Conservation (phyloP, 2,329 filamentous ascomycete genomes). For the Xylariaceae sp. region DNA sequence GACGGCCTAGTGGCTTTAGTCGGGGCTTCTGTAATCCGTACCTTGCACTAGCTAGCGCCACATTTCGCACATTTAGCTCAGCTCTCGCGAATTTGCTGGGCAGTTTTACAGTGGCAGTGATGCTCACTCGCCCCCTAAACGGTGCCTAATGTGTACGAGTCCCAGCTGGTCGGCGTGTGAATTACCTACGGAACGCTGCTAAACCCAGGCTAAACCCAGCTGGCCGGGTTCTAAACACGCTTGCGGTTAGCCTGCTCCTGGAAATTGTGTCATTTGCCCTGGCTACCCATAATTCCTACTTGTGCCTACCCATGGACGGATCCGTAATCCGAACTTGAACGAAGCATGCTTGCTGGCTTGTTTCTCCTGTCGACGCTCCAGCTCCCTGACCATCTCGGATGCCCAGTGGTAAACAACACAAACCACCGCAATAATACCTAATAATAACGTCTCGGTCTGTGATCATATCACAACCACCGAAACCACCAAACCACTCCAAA, state of each 20-base stretch:
- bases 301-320: background rate
- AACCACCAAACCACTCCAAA: background rate
- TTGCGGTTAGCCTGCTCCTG: background rate
- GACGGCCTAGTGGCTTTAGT: too few species aligned
- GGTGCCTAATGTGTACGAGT: background rate
- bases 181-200: background rate
- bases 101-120: too few species aligned
- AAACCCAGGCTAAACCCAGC: background rate
- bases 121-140: background rate
- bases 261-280: background rate
- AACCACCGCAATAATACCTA: background rate
- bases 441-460: background rate
- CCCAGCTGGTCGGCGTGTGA: background rate
- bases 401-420: conserved; percentile 2
- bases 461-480: background rate
- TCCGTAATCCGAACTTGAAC: too few species aligned
- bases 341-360: background rate
- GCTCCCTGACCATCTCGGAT: conserved; percentile 1
- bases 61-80: too few species aligned
- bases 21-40: too few species aligned
- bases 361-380: conserved; percentile 12
- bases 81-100: too few species aligned
- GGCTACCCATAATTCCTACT: background rate
- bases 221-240: background rate
- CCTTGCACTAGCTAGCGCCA: too few species aligned